Evolutionary conservation across 2,329 filamentous ascomycete species (phyloP), one percentile per base, ranked within the genome.

Genomic region (Fusarium azukiicola): DNA sequence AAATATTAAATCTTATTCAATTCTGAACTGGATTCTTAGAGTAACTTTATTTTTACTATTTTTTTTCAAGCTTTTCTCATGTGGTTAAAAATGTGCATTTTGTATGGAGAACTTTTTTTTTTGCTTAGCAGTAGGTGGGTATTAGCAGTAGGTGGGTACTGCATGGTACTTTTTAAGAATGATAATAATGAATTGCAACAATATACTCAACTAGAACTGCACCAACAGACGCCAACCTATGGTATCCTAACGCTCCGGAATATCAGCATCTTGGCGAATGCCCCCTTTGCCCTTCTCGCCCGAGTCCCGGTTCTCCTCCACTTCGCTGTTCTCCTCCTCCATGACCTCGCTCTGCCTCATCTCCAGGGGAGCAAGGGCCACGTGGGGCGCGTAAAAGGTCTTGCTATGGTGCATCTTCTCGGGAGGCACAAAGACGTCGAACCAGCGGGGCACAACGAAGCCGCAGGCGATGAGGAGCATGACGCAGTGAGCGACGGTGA

Each of bases 401-500:
- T 46, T 66, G 38, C 38, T 46, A 3, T 56, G 67, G 21, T 58
- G 67, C 49, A 42, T 23, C 50, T 69, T 69, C 50, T 69, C 67
- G 3, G 67, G 42, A 8, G 67, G 67, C 23, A 69, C 47, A 38
- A 69, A 58, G 38, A 69, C 50, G 50, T 69, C 47, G 38, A 69
- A 47, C 50, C 50, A 69, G n/a, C 67, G 67, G 17, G 67, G 67
- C 10, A 69, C 5, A 38, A 42, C 19, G 64, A 74, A 61, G 50
- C 52, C 67, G 66, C 52, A 36, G n/a, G 42, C 46, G 10, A 56
- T 71, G 44, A 64, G 27, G 21, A 44, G 32, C 54, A 63, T 54
- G 13, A 46, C 58, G 21, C n/a, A 27, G 38, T 63, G 58, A 3
- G 3, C n/a, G 4, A 6, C n/a, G 14, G 38, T 42, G 27, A 63